Percentiles rank a stretch among this genome's conserved stretches.
Evolutionary conservation across 1,139 yeast genomes (phyloP).

Genomic region (Taiozyma sp.): DNA sequence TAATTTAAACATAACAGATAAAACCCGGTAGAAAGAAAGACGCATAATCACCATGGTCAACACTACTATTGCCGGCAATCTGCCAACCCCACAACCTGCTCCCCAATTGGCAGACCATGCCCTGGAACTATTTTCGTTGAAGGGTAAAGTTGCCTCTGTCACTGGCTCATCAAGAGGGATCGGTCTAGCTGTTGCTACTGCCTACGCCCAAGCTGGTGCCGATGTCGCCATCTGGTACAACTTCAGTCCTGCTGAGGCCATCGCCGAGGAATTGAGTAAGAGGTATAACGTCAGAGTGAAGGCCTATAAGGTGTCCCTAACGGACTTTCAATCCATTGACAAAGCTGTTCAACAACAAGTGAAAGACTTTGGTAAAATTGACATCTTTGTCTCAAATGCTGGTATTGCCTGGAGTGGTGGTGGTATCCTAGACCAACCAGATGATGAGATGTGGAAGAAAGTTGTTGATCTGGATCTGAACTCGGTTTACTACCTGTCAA

Average conservation of each 20-base stretch:
- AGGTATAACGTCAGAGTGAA: conserved; percentile 62
- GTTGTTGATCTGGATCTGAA: conserved; percentile 69
- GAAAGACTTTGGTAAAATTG: conserved; percentile 73
- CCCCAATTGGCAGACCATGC: conserved; percentile 27
- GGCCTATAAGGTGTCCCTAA: conserved; percentile 72
- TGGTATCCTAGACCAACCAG: conserved; percentile 53
- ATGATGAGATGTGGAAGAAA: conserved; percentile 59
- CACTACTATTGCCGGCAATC: conserved; percentile 13
- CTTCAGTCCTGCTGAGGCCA: conserved; percentile 54
- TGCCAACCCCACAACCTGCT: conserved; percentile 24
- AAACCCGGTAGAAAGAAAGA: too few species aligned
- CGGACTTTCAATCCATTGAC: conserved; percentile 56
- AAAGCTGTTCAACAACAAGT: conserved; percentile 52
- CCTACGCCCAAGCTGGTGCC: conserved; percentile 88
- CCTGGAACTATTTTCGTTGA: conserved; percentile 55
- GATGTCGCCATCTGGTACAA: conserved; percentile 85
- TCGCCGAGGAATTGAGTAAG: conserved; percentile 52
- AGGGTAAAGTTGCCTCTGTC: conserved; percentile 84
- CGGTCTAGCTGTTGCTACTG: conserved; percentile 81
- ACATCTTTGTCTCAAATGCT: conserved; percentile 85
- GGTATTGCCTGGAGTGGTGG: conserved; percentile 88
- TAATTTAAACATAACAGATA: too few species aligned
- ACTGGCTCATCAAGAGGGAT: conserved; percentile 89
- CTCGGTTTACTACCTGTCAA: conserved; percentile 76
- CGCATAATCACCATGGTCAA: background rate